Conservation (phyloP, 805 yeast species). For the Kregervanrija pseudodelftensis region DNA sequence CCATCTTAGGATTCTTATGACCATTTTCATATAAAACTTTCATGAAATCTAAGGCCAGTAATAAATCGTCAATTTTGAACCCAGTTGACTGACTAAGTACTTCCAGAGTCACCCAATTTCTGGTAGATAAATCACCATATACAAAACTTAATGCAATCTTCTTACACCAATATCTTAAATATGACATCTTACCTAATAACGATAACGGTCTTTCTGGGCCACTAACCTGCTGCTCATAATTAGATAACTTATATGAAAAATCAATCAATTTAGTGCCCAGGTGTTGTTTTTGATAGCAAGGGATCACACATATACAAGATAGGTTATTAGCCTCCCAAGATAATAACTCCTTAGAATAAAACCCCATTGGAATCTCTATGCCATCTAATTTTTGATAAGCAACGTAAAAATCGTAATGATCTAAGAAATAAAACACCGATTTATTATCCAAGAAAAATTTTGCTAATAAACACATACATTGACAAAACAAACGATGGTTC, state of each 20-base stretch:
- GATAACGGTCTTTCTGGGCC: conserved; percentile 94
- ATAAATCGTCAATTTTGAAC: conserved; percentile 54
- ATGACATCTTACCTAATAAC: conserved; percentile 69
- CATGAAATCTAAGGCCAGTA: conserved; percentile 54
- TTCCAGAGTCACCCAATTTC: conserved; percentile 34
- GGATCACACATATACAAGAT: conserved; percentile 87
- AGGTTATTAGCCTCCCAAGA: conserved; percentile 79
- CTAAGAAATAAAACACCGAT: conserved; percentile 75
- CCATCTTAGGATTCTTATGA: conserved; percentile 18
- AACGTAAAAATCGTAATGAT: conserved; percentile 73
- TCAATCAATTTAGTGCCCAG: conserved; percentile 78
- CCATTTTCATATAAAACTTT: conserved; percentile 30
- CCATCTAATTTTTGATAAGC: conserved; percentile 46
- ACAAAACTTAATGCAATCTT: conserved; percentile 37
- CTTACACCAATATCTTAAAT: conserved; percentile 69
- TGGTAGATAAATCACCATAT: conserved; percentile 31
- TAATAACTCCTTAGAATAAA: conserved; percentile 79
- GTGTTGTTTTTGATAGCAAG: conserved; percentile 78
- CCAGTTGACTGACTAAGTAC: conserved; percentile 53
- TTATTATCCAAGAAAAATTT: conserved; percentile 86
- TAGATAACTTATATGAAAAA: conserved; percentile 73
- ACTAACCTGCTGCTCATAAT: conserved; percentile 54
- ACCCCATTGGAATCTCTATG: conserved; percentile 66
- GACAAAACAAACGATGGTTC: conserved; percentile 62
- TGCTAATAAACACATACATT: conserved; percentile 76